A percentile compares a stretch with the other conserved stretches of the same genome.
Conservation (phyloP, 169 alveolate genomes). For the Plasmodium sp. region DNA sequence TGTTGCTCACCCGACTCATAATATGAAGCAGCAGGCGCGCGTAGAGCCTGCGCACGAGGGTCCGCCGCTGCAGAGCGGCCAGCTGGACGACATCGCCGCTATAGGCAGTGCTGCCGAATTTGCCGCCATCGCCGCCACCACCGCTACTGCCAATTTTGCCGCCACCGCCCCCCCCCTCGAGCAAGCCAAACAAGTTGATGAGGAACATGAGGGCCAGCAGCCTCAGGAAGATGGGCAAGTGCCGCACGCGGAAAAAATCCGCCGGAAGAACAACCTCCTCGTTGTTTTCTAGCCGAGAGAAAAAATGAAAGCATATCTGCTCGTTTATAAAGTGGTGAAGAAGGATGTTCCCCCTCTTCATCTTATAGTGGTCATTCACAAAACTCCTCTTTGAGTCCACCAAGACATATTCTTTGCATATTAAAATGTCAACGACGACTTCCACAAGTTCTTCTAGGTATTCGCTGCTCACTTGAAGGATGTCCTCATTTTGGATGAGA, state of each 20-base stretch:
- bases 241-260: constrained; percentile 1
- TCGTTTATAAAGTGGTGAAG: constrained; percentile 27
- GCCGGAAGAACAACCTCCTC: constrained; percentile 10
- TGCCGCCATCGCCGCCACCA: background rate
- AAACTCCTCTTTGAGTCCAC: constrained; percentile 18
- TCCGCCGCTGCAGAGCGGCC: background rate
- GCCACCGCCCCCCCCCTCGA: background rate
- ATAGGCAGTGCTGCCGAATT: background rate
- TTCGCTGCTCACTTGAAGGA: constrained; percentile 11
- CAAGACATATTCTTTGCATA: constrained; percentile 40
- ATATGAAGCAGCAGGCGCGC: background rate
- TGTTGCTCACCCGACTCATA: background rate
- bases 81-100: background rate
- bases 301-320: constrained; percentile 6
- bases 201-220: constrained; percentile 28
- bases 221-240: constrained; percentile 28
- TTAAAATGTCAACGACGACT: constrained; percentile 35
- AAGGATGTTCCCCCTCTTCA: constrained; percentile 15
- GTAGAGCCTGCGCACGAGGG: background rate
- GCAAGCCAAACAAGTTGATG: constrained; percentile 15
- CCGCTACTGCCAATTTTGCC: background rate
- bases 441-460: constrained; percentile 15
- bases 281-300: background rate
- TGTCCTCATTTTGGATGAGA: constrained; percentile 32
- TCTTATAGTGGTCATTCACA: constrained; percentile 27